These are phyloP conservation scores for Verruconis gallopava DNA, from an alignment of 2,329 filamentous ascomycete species.

Conservation along the genomic window DNA sequence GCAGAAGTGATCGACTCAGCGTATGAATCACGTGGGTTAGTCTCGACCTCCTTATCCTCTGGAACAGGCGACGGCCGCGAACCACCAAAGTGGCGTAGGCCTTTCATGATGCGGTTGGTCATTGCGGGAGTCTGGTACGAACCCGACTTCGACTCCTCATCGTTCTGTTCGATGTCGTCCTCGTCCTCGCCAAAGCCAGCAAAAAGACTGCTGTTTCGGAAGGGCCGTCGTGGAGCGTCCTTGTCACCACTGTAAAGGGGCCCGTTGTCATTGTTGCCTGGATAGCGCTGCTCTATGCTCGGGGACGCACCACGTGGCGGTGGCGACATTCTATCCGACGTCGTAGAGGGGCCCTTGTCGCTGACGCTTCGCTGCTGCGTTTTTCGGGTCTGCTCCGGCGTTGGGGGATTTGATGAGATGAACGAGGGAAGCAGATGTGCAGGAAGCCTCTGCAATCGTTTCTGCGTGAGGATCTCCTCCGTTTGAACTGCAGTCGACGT, in stretches of 20 bases:
- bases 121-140: conserved; percentile 19
- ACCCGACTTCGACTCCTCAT: conserved; percentile 4
- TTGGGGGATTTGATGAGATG: conserved; percentile 43
- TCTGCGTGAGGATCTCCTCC: conserved; percentile 77
- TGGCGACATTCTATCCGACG: conserved; percentile 13
- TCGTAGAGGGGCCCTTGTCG: conserved; percentile 12
- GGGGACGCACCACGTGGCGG: conserved; percentile 17
- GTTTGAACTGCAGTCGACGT: conserved; percentile 62
- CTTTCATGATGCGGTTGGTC: conserved; percentile 33
- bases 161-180: conserved; percentile 37
- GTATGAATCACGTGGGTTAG: not conserved
- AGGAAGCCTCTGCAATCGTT: conserved; percentile 57
- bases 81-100: conserved; percentile 28
- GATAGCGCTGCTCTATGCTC: conserved; percentile 51
- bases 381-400: conserved; percentile 20
- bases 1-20: not conserved
- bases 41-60: conserved; percentile 25
- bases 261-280: conserved; percentile 66
- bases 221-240: conserved; percentile 52
- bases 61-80: conserved; percentile 29
- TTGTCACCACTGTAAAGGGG: conserved; percentile 48
- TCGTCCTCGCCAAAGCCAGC: conserved; percentile 58
- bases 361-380: conserved; percentile 6
- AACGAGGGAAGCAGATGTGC: conserved; percentile 67
- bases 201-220: conserved; percentile 73